Base-by-base conservation (phyloP, 78 protist species). In the Fonticula alba region DNA sequence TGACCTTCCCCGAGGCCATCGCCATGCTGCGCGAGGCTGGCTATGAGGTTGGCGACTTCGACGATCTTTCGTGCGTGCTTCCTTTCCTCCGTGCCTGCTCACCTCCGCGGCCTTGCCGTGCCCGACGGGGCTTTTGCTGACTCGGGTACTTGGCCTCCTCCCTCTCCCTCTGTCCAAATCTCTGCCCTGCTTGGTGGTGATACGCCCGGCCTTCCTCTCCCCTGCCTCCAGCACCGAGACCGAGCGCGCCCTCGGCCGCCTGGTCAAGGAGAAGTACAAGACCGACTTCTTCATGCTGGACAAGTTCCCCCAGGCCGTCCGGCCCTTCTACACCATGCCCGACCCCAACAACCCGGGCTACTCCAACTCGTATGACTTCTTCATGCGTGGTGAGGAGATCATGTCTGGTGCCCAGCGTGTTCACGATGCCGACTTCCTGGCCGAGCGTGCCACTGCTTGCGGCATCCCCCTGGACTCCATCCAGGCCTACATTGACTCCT, bases 311-410 rank as follows among this genome's bases (percentile, higher is more conserved):
- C 22, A 63, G 26, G 59, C 67, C 5, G 88, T 74, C 31, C 89
- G 99, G 20, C 99, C 99, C 53, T 97, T 95, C 89, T 97, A 95
- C 92, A 95, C 99, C 14, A 90, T 92, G 98, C 93, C 94, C 26
- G 80, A 78, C 62, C 85, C 94, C 29, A 38, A 50, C 43, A 53
- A 84, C 71, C 77, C 51, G 33, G 6, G 20, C 19, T 83, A 65
- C 82, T 51, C 94, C 64, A 90, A 94, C 72, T 86, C 99, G 38
- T 97, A 90, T 83, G 99, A 95, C 73, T 35, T 91, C 63, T 90
- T 91, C 67, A 64, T 97, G 72, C 81, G 99, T 40, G 99, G 99
- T 37, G 93, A 94, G 53, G 99, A 97, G 76, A 90, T 97, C 70
- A 33, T 77, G 52, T 91, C 97, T 13, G 99, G 99, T 27, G 97